A percentile compares a stretch with the other conserved stretches of the same genome.
These are phyloP conservation scores for Vanderwaltozyma tropicalis DNA, from an alignment of 805 yeast species.

Conservation along the genomic window DNA sequence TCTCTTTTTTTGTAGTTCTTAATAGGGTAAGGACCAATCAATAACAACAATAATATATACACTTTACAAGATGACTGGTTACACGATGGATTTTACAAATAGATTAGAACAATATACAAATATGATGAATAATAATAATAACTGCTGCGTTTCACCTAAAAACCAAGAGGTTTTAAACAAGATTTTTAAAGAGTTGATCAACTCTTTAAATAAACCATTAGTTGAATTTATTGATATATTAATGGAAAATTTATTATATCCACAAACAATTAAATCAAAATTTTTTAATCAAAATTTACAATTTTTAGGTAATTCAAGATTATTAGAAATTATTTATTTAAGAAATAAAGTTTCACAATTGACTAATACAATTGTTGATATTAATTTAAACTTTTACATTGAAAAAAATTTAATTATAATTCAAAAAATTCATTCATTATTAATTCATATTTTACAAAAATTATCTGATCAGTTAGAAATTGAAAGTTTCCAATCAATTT, in stretches of 20 bases:
- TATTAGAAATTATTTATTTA: conserved; percentile 1
- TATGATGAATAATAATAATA: background rate
- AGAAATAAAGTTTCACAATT: background rate
- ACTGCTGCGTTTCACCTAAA: background rate
- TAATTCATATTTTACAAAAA: background rate
- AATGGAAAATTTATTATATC: conserved; percentile 4
- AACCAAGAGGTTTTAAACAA: conserved; percentile 3
- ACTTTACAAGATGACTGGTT: conserved; percentile 3
- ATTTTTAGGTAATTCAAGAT: conserved; percentile 1
- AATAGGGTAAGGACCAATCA: too few species aligned
- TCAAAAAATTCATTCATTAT: background rate
- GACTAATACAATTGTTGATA: background rate
- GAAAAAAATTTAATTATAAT: background rate
- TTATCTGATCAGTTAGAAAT: background rate
- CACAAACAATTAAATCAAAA: background rate
- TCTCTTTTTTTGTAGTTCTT: too few species aligned
- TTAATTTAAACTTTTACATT: background rate
- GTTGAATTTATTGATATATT: conserved; percentile 20
- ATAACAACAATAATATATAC: too few species aligned
- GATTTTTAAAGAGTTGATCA: conserved; percentile 8
- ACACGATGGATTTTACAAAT: conserved; percentile 1
- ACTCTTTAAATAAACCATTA: conserved; percentile 15
- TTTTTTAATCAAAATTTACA: background rate
- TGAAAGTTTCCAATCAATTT: conserved; percentile 3
- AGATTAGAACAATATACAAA: background rate